Evolutionary conservation across 352 stramenopile species (phyloP).

Genomic region (Globisporangium paddicum): DNA sequence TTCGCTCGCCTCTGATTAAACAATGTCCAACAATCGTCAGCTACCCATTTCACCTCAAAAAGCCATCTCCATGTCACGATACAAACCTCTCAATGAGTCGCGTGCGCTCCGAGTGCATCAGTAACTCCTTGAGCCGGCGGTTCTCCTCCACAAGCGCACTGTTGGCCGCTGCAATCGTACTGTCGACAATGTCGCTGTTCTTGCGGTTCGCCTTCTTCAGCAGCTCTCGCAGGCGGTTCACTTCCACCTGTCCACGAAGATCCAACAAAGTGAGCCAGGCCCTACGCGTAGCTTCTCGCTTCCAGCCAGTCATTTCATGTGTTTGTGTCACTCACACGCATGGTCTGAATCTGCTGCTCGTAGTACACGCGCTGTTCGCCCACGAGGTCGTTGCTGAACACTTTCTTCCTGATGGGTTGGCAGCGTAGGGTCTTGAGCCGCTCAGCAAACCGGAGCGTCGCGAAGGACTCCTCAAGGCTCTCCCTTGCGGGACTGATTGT

Average conservation of each 20-base stretch:
- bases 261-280: background rate
- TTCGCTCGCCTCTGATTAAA: conserved; percentile 12
- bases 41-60: background rate
- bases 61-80: background rate
- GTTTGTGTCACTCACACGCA: conserved; percentile 35
- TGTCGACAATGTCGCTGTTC: conserved; percentile 21
- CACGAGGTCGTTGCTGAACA: conserved; percentile 44
- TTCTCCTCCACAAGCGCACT: conserved; percentile 61
- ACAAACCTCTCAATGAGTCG: conserved; percentile 36
- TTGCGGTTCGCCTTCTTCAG: conserved; percentile 42
- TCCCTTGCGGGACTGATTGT: conserved; percentile 52
- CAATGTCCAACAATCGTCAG: background rate
- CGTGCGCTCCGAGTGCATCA: conserved; percentile 48
- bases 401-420: conserved; percentile 39
- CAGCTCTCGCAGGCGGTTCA: conserved; percentile 42
- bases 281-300: background rate
- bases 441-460: conserved; percentile 68
- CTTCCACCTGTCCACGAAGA: conserved; percentile 33
- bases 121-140: conserved; percentile 46
- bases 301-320: background rate
- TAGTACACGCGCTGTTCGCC: conserved; percentile 60
- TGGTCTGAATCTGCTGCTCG: conserved; percentile 62
- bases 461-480: conserved; percentile 62
- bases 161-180: conserved; percentile 24
- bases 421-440: conserved; percentile 55